Evolutionary conservation across 495 filamentous ascomycete genomes (phyloP).

Genomic region (Pseudotulostoma volvatum): DNA sequence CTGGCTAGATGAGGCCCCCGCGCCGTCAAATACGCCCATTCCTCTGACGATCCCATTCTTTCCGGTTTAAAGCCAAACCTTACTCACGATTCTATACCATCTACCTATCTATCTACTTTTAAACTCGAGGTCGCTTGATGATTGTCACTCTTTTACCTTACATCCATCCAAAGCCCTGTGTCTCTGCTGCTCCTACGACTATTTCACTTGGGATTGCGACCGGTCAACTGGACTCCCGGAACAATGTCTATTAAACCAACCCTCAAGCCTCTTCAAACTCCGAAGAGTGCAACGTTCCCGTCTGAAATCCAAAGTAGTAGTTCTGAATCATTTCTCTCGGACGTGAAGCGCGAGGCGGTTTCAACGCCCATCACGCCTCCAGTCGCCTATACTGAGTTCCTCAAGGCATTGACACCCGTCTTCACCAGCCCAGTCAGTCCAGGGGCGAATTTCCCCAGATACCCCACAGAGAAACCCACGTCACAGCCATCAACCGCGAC

Average conservation of each 20-base stretch:
- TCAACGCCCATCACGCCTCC: slow-evolving; percentile 90
- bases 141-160: too few species aligned
- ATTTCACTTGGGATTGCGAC: too few species aligned
- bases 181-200: too few species aligned
- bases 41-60: slow-evolving; percentile 1
- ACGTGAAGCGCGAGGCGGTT: slow-evolving; percentile 32
- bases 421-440: slow-evolving; percentile 29
- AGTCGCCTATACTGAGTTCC: slow-evolving; percentile 78
- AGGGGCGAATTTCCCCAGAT: slow-evolving; percentile 17
- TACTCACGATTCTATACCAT: too few species aligned
- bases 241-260: slow-evolving; percentile 46
- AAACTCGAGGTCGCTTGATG: too few species aligned
- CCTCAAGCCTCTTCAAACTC: slow-evolving; percentile 60
- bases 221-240: too few species aligned
- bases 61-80: too few species aligned
- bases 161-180: too few species aligned
- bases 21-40: not conserved
- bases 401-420: slow-evolving; percentile 60
- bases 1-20: slow-evolving; percentile 3
- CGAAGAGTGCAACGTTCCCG: slow-evolving; percentile 59
- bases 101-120: too few species aligned
- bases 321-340: slow-evolving; percentile 24
- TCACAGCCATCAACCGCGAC: slow-evolving; percentile 27
- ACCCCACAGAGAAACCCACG: slow-evolving; percentile 15
- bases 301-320: slow-evolving; percentile 44